These are phyloP conservation scores for Lablab purpureus DNA, from an alignment of 306 rosid species.

Conservation along the genomic window DNA sequence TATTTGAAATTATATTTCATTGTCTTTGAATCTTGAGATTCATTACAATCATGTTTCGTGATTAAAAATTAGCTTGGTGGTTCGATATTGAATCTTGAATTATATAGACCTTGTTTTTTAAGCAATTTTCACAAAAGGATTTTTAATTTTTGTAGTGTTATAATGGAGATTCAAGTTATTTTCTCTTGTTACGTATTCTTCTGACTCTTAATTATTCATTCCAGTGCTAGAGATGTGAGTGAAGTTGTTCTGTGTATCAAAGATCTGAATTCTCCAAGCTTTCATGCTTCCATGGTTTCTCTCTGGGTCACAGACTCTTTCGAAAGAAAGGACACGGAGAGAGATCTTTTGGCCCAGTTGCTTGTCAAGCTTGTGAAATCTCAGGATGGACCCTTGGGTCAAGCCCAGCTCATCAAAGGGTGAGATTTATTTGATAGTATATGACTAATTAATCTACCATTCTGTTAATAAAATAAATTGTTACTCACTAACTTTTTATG, in stretches of 20 bases:
- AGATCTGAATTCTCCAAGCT: slow-evolving; percentile 82
- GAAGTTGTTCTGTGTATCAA: slow-evolving; percentile 79
- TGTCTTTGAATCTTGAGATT: background rate
- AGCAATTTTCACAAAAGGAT: background rate
- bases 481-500: background rate
- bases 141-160: background rate
- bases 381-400: slow-evolving; percentile 63
- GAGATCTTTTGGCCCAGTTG: slow-evolving; percentile 76
- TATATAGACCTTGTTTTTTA: background rate
- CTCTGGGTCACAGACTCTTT: slow-evolving; percentile 89
- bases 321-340: slow-evolving; percentile 77
- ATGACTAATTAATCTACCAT: background rate
- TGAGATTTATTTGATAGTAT: slow-evolving; percentile 42
- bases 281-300: slow-evolving; percentile 84
- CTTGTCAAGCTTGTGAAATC: slow-evolving; percentile 69
- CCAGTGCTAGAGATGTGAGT: slow-evolving; percentile 84
- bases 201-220: slow-evolving; percentile 42
- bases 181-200: slow-evolving; percentile 8
- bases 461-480: background rate
- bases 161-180: background rate
- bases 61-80: background rate
- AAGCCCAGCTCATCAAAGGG: slow-evolving; percentile 78
- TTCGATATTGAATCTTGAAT: background rate
- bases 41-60: background rate
- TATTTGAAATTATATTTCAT: background rate